Evolutionary conservation across 2,329 filamentous ascomycete species (phyloP).

Genomic region (Ophiocordyceps polyrhachis-furcata): DNA sequence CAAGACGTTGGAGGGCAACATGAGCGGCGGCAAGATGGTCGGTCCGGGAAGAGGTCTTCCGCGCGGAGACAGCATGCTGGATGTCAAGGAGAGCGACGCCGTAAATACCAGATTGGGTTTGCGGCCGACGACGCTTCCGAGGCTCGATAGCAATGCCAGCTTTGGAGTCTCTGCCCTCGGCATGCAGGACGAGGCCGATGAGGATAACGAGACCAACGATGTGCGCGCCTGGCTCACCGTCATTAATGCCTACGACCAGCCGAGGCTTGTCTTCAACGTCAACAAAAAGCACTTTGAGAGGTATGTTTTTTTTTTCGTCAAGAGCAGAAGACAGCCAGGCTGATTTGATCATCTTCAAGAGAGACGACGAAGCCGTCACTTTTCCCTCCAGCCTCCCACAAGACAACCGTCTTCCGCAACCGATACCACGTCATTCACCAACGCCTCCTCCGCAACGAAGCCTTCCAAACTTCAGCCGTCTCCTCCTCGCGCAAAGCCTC

Average conservation of each 20-base stretch:
- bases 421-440: slow-evolving; percentile 87
- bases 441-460: slow-evolving; percentile 76
- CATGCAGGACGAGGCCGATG: slow-evolving; percentile 33
- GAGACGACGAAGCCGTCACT: slow-evolving; percentile 46
- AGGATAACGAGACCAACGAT: slow-evolving; percentile 44
- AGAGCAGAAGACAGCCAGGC: slow-evolving; percentile 12
- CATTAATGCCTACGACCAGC: slow-evolving; percentile 70
- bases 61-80: slow-evolving; percentile 43
- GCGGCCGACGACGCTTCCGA: slow-evolving; percentile 22
- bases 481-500: slow-evolving; percentile 36
- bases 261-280: slow-evolving; percentile 56
- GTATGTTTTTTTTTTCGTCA: slow-evolving; percentile 9
- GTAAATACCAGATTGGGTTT: slow-evolving; percentile 37
- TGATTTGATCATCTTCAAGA: slow-evolving; percentile 16
- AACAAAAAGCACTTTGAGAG: slow-evolving; percentile 81
- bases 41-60: slow-evolving; percentile 29
- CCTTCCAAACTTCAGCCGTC: slow-evolving; percentile 71
- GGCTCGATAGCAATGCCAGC: slow-evolving; percentile 47
- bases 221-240: slow-evolving; percentile 71
- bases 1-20: slow-evolving; percentile 67
- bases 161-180: slow-evolving; percentile 39
- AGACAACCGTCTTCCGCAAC: slow-evolving; percentile 73
- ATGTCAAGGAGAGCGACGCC: slow-evolving; percentile 31
- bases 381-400: slow-evolving; percentile 60
- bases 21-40: slow-evolving; percentile 63